Evolutionary conservation across 2,329 filamentous ascomycete species (phyloP).

Genomic region (Fusarium beomiforme): DNA sequence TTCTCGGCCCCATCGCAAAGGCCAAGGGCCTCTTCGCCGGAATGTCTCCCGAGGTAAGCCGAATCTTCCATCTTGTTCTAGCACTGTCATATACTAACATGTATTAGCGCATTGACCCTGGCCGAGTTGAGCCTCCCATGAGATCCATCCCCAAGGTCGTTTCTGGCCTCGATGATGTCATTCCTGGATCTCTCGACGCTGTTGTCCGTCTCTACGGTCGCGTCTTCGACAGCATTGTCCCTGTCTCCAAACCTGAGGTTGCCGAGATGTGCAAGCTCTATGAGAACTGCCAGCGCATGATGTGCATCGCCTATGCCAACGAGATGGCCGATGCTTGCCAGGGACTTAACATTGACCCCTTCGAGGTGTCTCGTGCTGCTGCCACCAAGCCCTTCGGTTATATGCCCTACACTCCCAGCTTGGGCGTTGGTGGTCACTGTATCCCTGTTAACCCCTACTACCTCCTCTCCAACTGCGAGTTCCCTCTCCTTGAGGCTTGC

Average conservation of each 20-base stretch:
- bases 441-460: conserved; percentile 66
- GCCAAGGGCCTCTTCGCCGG: conserved; percentile 55
- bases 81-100: not conserved
- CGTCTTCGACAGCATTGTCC: conserved; percentile 57
- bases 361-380: conserved; percentile 59
- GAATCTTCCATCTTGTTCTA: fast-evolving
- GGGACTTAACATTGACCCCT: conserved; percentile 56
- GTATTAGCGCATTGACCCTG: conserved; percentile 59
- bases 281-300: conserved; percentile 66
- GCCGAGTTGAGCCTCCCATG: conserved; percentile 52
- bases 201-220: conserved; percentile 55
- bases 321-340: conserved; percentile 64
- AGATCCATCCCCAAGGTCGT: conserved; percentile 62
- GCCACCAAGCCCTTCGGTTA: conserved; percentile 64
- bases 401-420: conserved; percentile 55
- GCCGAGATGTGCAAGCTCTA: conserved; percentile 67
- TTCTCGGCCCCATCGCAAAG: conserved; percentile 57
- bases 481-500: conserved; percentile 57
- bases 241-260: conserved; percentile 61
- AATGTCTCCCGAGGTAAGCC: conserved; percentile 56
- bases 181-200: conserved; percentile 54
- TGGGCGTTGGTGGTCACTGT: conserved; percentile 65
- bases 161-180: conserved; percentile 59
- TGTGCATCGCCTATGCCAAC: conserved; percentile 63
- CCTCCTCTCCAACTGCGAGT: conserved; percentile 56